A percentile compares a stretch with the other conserved stretches of the same genome.
Conservation (phyloP, 1,139 yeast genomes). For the Geotrichum fermentans region DNA sequence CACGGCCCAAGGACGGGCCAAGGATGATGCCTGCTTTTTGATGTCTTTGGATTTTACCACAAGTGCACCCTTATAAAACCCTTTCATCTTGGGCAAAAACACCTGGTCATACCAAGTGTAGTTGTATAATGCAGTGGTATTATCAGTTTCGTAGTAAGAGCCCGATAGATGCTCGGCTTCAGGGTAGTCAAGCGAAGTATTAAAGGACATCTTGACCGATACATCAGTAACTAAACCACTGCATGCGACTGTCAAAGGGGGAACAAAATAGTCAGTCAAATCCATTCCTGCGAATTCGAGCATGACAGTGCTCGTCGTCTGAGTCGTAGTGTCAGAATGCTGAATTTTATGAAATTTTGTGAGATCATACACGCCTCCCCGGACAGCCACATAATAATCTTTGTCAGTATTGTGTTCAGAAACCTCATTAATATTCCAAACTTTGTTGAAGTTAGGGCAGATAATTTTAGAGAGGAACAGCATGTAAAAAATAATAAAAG, state of each 20-base stretch:
- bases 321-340: constrained; percentile 39
- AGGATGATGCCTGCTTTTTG: constrained; percentile 23
- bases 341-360: constrained; percentile 36
- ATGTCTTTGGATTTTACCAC: constrained; percentile 35
- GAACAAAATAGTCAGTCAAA: constrained; percentile 39
- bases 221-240: constrained; percentile 38
- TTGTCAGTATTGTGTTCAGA: constrained; percentile 36
- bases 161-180: constrained; percentile 37
- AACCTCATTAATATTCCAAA: constrained; percentile 39
- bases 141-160: constrained; percentile 25
- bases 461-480: constrained; percentile 38
- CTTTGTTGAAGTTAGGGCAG: constrained; percentile 42
- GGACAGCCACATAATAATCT: constrained; percentile 40
- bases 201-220: constrained; percentile 31
- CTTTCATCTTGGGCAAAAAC: constrained; percentile 36
- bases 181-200: constrained; percentile 33
- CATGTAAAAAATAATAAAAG: constrained; percentile 41
- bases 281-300: constrained; percentile 40
- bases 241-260: constrained; percentile 41
- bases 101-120: constrained; percentile 38
- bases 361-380: constrained; percentile 41
- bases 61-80: constrained; percentile 38
- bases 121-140: constrained; percentile 35
- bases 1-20: constrained; percentile 32
- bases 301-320: constrained; percentile 34